Evolutionary conservation across 495 filamentous ascomycete species (phyloP).

Genomic region (Lepidopterella palustris): DNA sequence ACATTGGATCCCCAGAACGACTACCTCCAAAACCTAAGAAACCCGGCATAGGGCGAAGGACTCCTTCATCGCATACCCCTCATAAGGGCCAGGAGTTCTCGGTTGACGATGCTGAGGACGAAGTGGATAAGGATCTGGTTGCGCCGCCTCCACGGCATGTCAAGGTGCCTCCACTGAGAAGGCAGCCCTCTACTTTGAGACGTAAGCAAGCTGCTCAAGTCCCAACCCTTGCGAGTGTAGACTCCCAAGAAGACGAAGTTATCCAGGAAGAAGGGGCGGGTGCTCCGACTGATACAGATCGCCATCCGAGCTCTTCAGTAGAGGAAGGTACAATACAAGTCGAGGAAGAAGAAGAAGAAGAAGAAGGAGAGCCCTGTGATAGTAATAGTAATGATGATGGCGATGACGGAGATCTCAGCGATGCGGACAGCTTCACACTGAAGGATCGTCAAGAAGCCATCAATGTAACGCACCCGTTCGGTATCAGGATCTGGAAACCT

Average conservation of each 20-base stretch:
- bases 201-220: conserved; percentile 57
- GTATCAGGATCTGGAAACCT: conserved; percentile 98
- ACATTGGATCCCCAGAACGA: conserved; percentile 17
- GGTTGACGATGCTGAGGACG: conserved; percentile 80
- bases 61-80: conserved; percentile 67
- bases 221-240: conserved; percentile 48
- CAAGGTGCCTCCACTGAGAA: conserved; percentile 22
- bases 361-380: conserved; percentile 49
- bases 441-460: conserved; percentile 97
- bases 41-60: conserved; percentile 60
- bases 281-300: conserved; percentile 27
- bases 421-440: conserved; percentile 55
- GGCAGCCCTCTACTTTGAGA: conserved; percentile 58
- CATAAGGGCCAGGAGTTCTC: conserved; percentile 86
- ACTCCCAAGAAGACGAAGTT: conserved; percentile 30
- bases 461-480: conserved; percentile 97
- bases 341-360: conserved; percentile 39
- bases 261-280: conserved; percentile 20
- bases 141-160: not conserved
- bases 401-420: conserved; percentile 41
- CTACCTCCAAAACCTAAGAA: conserved; percentile 49
- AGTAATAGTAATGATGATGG: conserved; percentile 50
- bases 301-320: conserved; percentile 30
- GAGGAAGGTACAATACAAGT: conserved; percentile 32
- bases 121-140: conserved; percentile 60